phyloP scores from a whole-genome alignment of 345 rosid species.

The Eucalyptus caleyi region DNA sequence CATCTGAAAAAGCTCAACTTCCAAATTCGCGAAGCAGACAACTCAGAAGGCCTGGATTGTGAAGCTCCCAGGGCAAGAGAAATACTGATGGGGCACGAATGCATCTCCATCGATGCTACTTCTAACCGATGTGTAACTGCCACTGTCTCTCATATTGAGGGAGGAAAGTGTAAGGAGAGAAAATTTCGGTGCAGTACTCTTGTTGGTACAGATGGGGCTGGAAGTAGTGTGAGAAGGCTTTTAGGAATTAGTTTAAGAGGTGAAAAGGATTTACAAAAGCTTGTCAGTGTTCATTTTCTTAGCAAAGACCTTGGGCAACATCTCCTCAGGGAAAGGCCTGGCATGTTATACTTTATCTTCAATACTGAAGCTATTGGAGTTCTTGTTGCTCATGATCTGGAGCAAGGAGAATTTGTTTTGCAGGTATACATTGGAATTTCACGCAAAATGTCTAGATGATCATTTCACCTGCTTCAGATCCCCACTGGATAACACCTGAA shows the following conservation, averaged over 20 bases:
- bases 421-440: slow-evolving; percentile 37
- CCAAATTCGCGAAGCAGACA: slow-evolving; percentile 15
- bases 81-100: slow-evolving; percentile 76
- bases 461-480: not conserved
- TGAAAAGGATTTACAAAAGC: slow-evolving; percentile 76
- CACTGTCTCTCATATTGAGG: slow-evolving; percentile 41
- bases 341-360: slow-evolving; percentile 88
- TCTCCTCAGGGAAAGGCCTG: slow-evolving; percentile 62
- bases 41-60: slow-evolving; percentile 4
- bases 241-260: slow-evolving; percentile 53
- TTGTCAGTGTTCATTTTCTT: slow-evolving; percentile 79
- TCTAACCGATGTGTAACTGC: slow-evolving; percentile 30
- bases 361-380: slow-evolving; percentile 85
- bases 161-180: slow-evolving; percentile 33
- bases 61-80: slow-evolving; percentile 21
- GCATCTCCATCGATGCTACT: slow-evolving; percentile 44
- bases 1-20: slow-evolving; percentile 49
- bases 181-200: slow-evolving; percentile 48
- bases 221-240: slow-evolving; percentile 65
- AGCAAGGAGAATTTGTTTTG: slow-evolving; percentile 80
- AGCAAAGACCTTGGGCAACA: slow-evolving; percentile 71
- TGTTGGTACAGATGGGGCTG: slow-evolving; percentile 89
- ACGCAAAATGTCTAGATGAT: not conserved
- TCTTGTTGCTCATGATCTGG: slow-evolving; percentile 91
- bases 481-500: not conserved